Percentiles rank a stretch among this genome's conserved stretches.
phyloP scores from a whole-genome alignment of 202 grass and related monocot species.

The Schoenoplectus tabernaemontani region DNA sequence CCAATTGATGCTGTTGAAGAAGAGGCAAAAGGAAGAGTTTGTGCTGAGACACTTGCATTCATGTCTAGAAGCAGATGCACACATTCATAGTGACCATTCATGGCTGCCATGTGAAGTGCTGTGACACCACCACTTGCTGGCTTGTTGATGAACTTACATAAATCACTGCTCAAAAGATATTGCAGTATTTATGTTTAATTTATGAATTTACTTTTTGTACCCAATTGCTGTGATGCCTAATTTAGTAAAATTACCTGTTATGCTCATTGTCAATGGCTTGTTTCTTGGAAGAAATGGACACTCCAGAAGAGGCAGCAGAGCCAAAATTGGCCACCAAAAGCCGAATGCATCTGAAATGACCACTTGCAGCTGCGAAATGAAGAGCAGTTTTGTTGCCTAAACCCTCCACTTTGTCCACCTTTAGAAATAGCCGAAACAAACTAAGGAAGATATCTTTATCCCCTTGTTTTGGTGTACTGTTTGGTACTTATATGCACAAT shows the following conservation, averaged over 20 bases:
- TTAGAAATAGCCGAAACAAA: neutral
- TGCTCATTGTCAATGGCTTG: neutral
- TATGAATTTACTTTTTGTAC: neutral
- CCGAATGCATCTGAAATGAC: slow-evolving; percentile 52
- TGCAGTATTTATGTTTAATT: neutral
- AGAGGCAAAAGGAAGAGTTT: slow-evolving; percentile 36
- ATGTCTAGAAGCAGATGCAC: slow-evolving; percentile 82
- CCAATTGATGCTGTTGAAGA: slow-evolving; percentile 59
- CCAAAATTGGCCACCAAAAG: slow-evolving; percentile 41
- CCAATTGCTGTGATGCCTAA: neutral
- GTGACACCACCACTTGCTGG: slow-evolving; percentile 48
- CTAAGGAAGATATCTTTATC: neutral
- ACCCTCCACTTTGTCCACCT: slow-evolving; percentile 51
- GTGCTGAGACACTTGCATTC: slow-evolving; percentile 33
- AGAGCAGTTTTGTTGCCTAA: slow-evolving; percentile 58
- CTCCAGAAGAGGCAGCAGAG: neutral
- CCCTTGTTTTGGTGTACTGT: neutral
- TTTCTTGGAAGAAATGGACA: neutral
- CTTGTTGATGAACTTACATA: slow-evolving; percentile 42
- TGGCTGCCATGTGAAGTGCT: slow-evolving; percentile 73
- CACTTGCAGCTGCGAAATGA: slow-evolving; percentile 56
- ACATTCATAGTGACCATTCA: slow-evolving; percentile 60
- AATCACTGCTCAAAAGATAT: slow-evolving; percentile 10
- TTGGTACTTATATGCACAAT: neutral
- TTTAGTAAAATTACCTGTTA: slow-evolving; percentile 24